Base-by-base conservation (phyloP, 78 protist genomes). In the Anaeramoeba ignava region DNA sequence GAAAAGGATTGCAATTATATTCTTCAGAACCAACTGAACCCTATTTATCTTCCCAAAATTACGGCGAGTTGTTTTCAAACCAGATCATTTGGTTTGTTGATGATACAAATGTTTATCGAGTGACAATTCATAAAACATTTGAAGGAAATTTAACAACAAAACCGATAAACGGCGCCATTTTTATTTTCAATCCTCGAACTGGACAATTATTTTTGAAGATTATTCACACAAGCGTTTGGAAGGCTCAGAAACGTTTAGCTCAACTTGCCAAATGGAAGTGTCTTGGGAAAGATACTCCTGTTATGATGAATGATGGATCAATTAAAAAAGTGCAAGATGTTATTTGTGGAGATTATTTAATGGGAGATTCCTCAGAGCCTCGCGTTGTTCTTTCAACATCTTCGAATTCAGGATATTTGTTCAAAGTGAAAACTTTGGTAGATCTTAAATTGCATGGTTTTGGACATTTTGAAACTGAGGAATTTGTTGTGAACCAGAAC, bases 111-210 rank as follows among this genome's bases (percentile, higher is more conserved):
- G 99, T 98, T 36, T 98, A 98, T 92, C 96, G 99, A 39, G 99
- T 96, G 34, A 95, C 99, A 33, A 90, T 96, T 78, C 99, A 96
- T 91, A 90, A 92, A 90, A 96, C 99, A 2, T 93, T 94, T 80
- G 98, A 98, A 86, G 99, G 90, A 27, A 85, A 3, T 39, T 12
- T 83, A 84, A 84, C 88, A 8, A 94, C 97, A 36, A 96, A 96
- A 88, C 98, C 99, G 79, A 95, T 97, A 88, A 98, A 98, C 89
- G 99, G 99, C 39, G 99, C 99, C 37, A 95, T 96, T 85, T 93
- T 97, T 92, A 94, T 98, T 89, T 96, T 98, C 95, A 97, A 98
- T 86, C 99, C 99, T 41, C 88, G 99, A 78, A 97, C 99, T 1
- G 99, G 99, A 34, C 98, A 96, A 88, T 90, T 98, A 37, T 96